A percentile compares a stretch with the other conserved stretches of the same genome.
phyloP scores from a whole-genome alignment of 176 grass and related monocot species.

The sorghum (Sorghum bicolor) region DNA sequence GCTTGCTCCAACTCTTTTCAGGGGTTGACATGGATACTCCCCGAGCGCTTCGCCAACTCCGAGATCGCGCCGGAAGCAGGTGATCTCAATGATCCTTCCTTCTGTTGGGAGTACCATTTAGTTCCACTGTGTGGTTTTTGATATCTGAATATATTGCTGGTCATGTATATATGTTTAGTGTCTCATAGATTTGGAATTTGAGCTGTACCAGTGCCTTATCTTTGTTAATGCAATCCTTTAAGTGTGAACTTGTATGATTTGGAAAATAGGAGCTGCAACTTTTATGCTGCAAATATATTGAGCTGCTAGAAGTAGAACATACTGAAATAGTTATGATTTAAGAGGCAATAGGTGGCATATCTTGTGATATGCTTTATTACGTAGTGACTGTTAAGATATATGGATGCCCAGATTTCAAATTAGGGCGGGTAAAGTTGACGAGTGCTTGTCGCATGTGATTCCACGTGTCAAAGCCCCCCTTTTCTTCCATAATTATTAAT shows the following conservation, averaged over 20 bases:
- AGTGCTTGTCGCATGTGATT: not conserved
- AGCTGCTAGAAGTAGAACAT: not conserved
- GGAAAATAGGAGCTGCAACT: not conserved
- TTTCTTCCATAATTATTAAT: not conserved
- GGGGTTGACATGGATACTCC: conserved; percentile 91
- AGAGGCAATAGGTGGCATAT: not conserved
- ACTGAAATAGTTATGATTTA: not conserved
- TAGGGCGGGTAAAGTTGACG: not conserved
- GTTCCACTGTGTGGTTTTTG: not conserved
- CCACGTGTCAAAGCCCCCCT: not conserved
- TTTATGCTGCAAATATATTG: not conserved
- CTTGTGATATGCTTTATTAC: not conserved
- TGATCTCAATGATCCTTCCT: conserved; percentile 26
- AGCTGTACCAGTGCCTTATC: not conserved
- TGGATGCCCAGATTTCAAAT: not conserved
- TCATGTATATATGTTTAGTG: not conserved
- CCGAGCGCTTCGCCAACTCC: conserved; percentile 89
- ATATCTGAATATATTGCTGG: not conserved
- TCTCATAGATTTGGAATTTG: not conserved
- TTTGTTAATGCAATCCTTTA: not conserved
- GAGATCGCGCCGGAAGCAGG: conserved; percentile 97
- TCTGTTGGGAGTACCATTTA: conserved; percentile 3
- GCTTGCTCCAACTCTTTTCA: conserved; percentile 23
- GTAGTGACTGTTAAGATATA: not conserved
- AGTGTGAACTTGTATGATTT: conserved; percentile 1